These are phyloP conservation scores for Casuarina glauca DNA, from an alignment of 306 rosid species.

Conservation along the genomic window DNA sequence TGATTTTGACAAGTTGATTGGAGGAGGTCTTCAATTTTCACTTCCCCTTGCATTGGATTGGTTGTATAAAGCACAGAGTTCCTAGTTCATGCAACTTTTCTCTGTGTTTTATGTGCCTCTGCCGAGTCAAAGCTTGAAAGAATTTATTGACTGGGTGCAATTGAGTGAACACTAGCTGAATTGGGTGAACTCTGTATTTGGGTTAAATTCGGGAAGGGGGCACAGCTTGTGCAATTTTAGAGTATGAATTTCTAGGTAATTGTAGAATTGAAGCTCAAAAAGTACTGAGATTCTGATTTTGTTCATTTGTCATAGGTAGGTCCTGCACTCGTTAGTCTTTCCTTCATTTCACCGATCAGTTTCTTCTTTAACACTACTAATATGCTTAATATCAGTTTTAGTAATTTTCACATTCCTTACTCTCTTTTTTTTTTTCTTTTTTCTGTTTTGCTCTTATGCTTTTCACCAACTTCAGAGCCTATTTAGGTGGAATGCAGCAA, in stretches of 20 bases:
- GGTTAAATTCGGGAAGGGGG: not conserved
- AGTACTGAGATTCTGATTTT: slow-evolving; percentile 40
- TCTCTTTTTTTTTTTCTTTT: slow-evolving; percentile 21
- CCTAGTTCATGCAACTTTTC: not conserved
- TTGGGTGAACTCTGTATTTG: not conserved
- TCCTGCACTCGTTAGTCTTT: slow-evolving; percentile 27
- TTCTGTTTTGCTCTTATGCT: slow-evolving; percentile 33
- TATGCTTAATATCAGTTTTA: slow-evolving; percentile 15
- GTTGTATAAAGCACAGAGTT: not conserved
- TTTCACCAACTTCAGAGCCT: slow-evolving; percentile 5
- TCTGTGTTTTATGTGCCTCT: not conserved
- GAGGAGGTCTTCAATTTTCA: not conserved
- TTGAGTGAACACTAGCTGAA: too few relatives aligned
- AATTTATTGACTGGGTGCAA: too few relatives aligned
- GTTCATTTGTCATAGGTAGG: slow-evolving; percentile 32
- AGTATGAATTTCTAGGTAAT: not conserved
- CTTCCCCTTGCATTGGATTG: not conserved
- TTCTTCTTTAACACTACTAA: slow-evolving; percentile 27
- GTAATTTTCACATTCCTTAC: slow-evolving; percentile 16
- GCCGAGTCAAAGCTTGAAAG: not conserved
- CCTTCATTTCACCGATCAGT: slow-evolving; percentile 25
- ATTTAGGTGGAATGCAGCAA: slow-evolving; percentile 3
- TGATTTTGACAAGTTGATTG: not conserved
- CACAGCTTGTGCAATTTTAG: not conserved
- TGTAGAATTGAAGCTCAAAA: not conserved